Conservation (phyloP, 306 rosid species). For the Sesbania bispinosa region DNA sequence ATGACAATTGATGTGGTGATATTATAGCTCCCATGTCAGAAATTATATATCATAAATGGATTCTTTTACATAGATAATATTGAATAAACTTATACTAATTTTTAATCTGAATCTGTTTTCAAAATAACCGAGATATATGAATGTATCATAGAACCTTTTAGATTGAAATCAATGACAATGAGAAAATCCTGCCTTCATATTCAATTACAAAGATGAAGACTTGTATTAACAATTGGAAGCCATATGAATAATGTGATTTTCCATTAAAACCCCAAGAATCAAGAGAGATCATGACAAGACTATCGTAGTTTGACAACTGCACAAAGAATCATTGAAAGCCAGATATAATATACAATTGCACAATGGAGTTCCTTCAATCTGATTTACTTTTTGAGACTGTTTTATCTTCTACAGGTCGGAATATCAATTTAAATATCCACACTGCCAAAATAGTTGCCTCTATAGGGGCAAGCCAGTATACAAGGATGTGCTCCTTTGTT, state of each 20-base stretch:
- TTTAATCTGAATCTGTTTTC: no score
- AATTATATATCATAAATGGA: no score
- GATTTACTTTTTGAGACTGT: conserved; percentile 53
- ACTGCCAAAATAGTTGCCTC: conserved; percentile 77
- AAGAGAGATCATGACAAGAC: no score
- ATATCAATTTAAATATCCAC: conserved; percentile 63
- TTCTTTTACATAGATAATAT: no score
- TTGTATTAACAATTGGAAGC: no score
- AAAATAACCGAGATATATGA: no score
- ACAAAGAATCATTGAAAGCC: conserved; percentile 1
- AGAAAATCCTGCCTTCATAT: not conserved
- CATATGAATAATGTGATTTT: not conserved
- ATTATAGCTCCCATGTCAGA: no score
- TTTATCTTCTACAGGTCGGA: conserved; percentile 43
- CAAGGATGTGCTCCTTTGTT: conserved; percentile 81
- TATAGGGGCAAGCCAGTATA: conserved; percentile 95
- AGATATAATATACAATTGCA: not conserved
- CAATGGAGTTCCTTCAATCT: conserved; percentile 40
- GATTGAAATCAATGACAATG: not conserved
- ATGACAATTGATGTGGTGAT: no score
- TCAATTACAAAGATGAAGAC: not conserved
- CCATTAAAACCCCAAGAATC: not conserved
- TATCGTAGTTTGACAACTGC: no score
- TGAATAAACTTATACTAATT: no score
- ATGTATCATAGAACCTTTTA: not conserved